Percentiles rank a stretch among this genome's conserved stretches.
Conservation (phyloP, 768 basidiomycete species). For the Naganishia onofrii region DNA sequence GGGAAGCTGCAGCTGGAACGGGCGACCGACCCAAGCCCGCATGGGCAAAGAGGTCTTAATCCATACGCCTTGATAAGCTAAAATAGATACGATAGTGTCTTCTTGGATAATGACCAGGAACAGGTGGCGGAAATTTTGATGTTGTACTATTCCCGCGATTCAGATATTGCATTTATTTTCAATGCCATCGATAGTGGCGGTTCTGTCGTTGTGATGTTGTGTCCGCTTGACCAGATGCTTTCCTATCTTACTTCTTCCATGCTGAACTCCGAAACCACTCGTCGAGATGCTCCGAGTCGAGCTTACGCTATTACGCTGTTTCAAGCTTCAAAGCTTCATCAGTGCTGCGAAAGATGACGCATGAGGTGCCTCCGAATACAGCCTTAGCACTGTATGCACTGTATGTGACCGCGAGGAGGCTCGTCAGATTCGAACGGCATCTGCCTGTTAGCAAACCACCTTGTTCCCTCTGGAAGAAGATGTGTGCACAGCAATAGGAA, state of each 20-base stretch:
- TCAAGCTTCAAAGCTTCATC: no score
- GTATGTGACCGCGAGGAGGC: background rate
- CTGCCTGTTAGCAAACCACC: background rate
- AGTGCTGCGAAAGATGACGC: slow-evolving; percentile 15
- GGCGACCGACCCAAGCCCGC: slow-evolving; percentile 16
- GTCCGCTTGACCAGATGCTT: background rate
- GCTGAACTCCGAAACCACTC: background rate
- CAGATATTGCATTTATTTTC: background rate
- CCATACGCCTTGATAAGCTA: background rate
- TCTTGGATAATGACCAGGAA: slow-evolving; percentile 11
- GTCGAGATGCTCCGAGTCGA: no score
- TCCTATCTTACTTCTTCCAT: background rate
- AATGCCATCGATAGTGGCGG: background rate
- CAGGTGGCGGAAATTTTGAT: background rate
- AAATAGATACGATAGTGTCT: background rate
- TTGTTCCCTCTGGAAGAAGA: background rate
- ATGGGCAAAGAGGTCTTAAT: slow-evolving; percentile 20
- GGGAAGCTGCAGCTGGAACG: slow-evolving; percentile 9
- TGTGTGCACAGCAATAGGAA: background rate
- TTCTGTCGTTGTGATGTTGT: no score
- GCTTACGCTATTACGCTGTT: no score
- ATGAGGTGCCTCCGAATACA: slow-evolving; percentile 16
- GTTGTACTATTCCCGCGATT: background rate
- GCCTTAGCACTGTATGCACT: background rate
- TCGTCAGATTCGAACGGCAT: background rate